Base-by-base conservation (phyloP, 2,329 filamentous ascomycete genomes). In the Lecanicillium sp. region DNA sequence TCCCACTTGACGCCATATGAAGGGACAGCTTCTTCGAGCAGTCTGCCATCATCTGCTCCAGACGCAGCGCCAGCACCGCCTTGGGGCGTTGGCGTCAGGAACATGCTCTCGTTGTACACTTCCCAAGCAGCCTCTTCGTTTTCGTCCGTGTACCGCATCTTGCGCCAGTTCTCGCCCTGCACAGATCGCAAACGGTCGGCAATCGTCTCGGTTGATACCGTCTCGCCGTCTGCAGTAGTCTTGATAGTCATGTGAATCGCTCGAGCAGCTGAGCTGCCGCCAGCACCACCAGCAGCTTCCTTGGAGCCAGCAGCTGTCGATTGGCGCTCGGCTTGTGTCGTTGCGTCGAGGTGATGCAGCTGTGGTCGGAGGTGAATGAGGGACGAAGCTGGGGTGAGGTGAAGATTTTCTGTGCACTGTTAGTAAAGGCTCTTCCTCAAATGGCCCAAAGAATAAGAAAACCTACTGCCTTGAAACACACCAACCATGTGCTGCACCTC, bases 281-380 rank as follows among this genome's bases (percentile, higher is more conserved):
- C 38, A 9, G 46, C 43, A 5, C 59, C 46, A 58, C 64, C 48
- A 2, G 48, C 48, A 15, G 56, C 48, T 17, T 60, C 58, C 39
- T 59, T 57, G 58, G 62, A 52, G 20, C 59, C 58, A 13, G 55
- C 49, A 37, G 54, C 52, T 56, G 64, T 52, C 27, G 63, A 60
- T 35, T 60, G 59, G 30, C 69, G 67, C 27, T 83, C 78, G 40
- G 85, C 73, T 51, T 95, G 87, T 33, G 81, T 71, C 33, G 79
- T 64, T 4, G 92, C 90, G 62, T 96, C 92, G 49, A 96, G 72
- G 63, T 96, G 88, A 62, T 95, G 87, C 44, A 94, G 83, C 54
- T 95, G 86, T 0, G 92, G 88, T 4, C 89, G 84, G 54, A 98
- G 78, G 56, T 94, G 86, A 30, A 94, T 84, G 32, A 95, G 77